Base-by-base conservation (phyloP, 345 rosid genomes). In the Adansonia digitata region DNA sequence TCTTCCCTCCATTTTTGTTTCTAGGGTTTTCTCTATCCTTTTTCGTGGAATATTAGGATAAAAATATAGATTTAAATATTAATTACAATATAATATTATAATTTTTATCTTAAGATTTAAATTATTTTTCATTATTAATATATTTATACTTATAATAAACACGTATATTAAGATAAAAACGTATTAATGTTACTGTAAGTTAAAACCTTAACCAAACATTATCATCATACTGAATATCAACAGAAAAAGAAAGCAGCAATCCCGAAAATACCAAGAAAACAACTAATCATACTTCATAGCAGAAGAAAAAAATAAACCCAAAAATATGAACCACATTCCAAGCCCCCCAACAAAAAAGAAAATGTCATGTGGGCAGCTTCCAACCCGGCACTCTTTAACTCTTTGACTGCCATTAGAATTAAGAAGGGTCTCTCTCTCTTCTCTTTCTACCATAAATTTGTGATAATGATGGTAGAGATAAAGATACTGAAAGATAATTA, bases 401-500 rank as follows among this genome's bases (percentile, higher is more conserved):
- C 72, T 26, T 24, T 24, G n/a, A 67, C 39, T 46, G 39, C 35
- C 71, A 5, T 43, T 11, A 67, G 10, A 67, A 24, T 51, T 51
- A 17, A 24, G 69, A 39, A 67, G 15, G 20, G 9, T 8, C 60
- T 12, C 20, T 7, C 5, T 37, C 6, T 5, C 5, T 5, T 14
- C 20, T 60, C 8, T 46, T 24, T 60, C 13, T 49, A 69, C 52
- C 60, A 61, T 63, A 18, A 71, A 62, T 69, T 56, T 20, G 26
- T 31, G 69, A 46, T 20, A 31, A 71, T 52, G 57, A 37, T 61
- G 65, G 48, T 59, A 77, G 74, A 70, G 61, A 69, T 20, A 49
- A 20, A 17, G 69, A 69, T 26, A 35, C 48, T 59, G 69, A 37
- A 17, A 61, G 13, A 29, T 42, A 70, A 46, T 61, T 35, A 37